Evolutionary conservation across 2,329 filamentous ascomycete genomes (phyloP).

Genomic region (Penicillium sp.): DNA sequence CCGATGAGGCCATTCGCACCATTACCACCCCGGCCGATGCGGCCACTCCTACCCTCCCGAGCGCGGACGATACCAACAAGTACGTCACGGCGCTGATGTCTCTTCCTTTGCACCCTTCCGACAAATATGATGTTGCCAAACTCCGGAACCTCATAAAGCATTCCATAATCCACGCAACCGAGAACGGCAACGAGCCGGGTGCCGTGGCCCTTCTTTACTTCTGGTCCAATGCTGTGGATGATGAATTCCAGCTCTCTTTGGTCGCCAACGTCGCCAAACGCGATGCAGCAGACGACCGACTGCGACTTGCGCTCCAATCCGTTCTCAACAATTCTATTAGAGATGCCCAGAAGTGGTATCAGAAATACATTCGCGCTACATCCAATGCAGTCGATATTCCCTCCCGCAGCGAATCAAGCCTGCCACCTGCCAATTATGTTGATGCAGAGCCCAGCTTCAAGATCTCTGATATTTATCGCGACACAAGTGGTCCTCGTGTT

Average conservation of each 20-base stretch:
- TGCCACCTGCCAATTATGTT: slow-evolving; percentile 43
- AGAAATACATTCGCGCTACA: slow-evolving; percentile 6
- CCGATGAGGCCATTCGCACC: slow-evolving; percentile 8
- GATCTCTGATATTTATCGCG: slow-evolving; percentile 24
- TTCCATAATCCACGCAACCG: slow-evolving; percentile 6
- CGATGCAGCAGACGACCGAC: slow-evolving; percentile 4
- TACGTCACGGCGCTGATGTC: slow-evolving; percentile 12
- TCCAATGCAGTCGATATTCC: not conserved
- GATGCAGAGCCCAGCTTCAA: slow-evolving; percentile 33
- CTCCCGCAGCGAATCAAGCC: slow-evolving; percentile 36
- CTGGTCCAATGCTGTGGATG: slow-evolving; percentile 16
- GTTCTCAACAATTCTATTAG: slow-evolving; percentile 11
- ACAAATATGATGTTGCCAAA: slow-evolving; percentile 14
- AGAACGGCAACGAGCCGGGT: slow-evolving; percentile 2
- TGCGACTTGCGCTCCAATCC: slow-evolving; percentile 15
- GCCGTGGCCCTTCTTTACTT: slow-evolving; percentile 19
- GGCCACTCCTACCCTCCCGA: not conserved
- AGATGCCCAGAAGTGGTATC: slow-evolving; percentile 20
- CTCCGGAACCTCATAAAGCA: slow-evolving; percentile 14
- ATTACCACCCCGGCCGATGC: not conserved
- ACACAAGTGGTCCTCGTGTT: slow-evolving; percentile 22
- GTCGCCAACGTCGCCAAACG: slow-evolving; percentile 16
- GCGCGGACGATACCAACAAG: slow-evolving; percentile 7
- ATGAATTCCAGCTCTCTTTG: slow-evolving; percentile 23
- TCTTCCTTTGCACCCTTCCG: slow-evolving; percentile 15